Base-by-base conservation (phyloP, 2,329 filamentous ascomycete species). In the Phyllosticta capitalensis region DNA sequence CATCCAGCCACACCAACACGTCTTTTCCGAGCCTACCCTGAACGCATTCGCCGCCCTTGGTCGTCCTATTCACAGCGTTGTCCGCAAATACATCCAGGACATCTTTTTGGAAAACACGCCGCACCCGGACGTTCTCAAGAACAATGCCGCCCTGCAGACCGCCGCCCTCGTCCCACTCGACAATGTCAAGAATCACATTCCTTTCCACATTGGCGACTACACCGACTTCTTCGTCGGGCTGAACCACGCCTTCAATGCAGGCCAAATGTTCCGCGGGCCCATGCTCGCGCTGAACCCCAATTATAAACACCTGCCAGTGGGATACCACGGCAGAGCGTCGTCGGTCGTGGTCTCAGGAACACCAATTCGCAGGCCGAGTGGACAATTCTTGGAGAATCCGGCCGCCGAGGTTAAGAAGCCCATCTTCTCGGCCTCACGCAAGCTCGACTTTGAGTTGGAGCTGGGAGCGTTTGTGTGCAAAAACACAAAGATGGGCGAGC, bases 221-320 rank as follows among this genome's bases (percentile, higher is more conserved):
- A 90, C 89, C 1, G 89, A 94, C 72, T 94, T 94, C 76, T 94
- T 90, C 68, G 89, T 87, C 9, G 89, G 89, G 14, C 76, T 86
- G 64, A 87, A 92, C 69, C 89, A 94, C 73, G 89, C 89, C 19
- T 86, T 84, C 74, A 87, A 86, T 61, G 81, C 87, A 17, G 88
- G 88, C 3, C 78, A 81, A 10, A 79, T 92, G 62, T 90, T 92
- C 74, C 83, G 89, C 51, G 88, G 87, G 0, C 80, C 85, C 0
- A 78, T 82, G 50, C 87, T 89, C 66, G 88, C 88, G 0, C 76
- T 94, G 22, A 87, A 91, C 70, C 86, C 87, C 26, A 94, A 92
- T 70, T 95, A 94, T 71, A 88, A 81, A 61, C 86, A 91, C 66
- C 76, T 95, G 1, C 90, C 90, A 0, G 87, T 94, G 4, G 89